phyloP scores from a whole-genome alignment of 805 yeast species.

The Candida krabiensis region DNA sequence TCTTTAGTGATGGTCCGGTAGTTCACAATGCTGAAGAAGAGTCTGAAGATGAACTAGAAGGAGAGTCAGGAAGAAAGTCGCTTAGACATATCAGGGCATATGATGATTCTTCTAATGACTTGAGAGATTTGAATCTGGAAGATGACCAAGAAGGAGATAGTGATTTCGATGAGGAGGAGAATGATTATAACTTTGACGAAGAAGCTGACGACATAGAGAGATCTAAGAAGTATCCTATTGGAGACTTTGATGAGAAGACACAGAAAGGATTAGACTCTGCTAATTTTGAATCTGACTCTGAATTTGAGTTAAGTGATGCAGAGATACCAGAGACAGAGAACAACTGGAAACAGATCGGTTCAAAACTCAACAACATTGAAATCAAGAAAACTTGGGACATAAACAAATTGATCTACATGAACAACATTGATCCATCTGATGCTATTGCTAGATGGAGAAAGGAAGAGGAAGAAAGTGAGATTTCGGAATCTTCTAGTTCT shows the following conservation, averaged over 20 bases:
- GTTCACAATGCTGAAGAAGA: slow-evolving; percentile 39
- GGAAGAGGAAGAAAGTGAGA: slow-evolving; percentile 46
- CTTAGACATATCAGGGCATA: slow-evolving; percentile 63
- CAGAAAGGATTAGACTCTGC: too few relatives aligned
- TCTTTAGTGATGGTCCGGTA: slow-evolving; percentile 55
- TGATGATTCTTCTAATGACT: slow-evolving; percentile 50
- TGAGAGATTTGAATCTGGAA: slow-evolving; percentile 45
- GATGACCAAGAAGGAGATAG: slow-evolving; percentile 42
- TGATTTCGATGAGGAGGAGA: slow-evolving; percentile 41
- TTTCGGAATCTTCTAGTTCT: slow-evolving; percentile 38
- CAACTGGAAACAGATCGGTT: slow-evolving; percentile 52
- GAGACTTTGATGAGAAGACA: slow-evolving; percentile 29
- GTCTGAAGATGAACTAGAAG: slow-evolving; percentile 34
- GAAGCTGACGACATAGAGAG: slow-evolving; percentile 21
- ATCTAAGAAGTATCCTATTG: background rate
- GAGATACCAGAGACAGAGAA: slow-evolving; percentile 40
- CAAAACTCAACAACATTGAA: slow-evolving; percentile 54
- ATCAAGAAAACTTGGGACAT: slow-evolving; percentile 71
- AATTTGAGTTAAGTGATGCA: slow-evolving; percentile 37
- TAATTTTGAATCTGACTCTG: slow-evolving; percentile 58
- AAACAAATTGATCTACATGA: slow-evolving; percentile 75
- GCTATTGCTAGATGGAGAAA: slow-evolving; percentile 71
- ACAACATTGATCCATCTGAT: slow-evolving; percentile 71
- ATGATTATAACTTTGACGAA: slow-evolving; percentile 37
- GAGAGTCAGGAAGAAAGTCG: slow-evolving; percentile 61